Evolutionary conservation across 2,329 filamentous ascomycete genomes (phyloP), one percentile per base, ranked within the genome.

Genomic region (Ophiostoma sp.): DNA sequence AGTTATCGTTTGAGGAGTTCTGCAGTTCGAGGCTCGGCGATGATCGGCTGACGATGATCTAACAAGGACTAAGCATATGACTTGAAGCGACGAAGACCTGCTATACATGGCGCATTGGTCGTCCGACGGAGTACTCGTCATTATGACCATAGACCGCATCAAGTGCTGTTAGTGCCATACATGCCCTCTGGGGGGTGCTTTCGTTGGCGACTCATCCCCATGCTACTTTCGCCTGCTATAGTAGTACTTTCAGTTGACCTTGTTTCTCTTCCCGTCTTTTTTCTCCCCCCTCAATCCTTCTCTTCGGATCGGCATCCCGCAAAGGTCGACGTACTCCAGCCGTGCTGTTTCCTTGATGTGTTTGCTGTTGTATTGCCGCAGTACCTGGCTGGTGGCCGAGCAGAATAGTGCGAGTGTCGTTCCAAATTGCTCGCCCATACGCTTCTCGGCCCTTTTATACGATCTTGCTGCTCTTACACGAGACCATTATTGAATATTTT

Each of bases 241-340:
- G 27, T 44, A 14, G 55, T 12, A 38, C 27, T n/a, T 7, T 58
- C n/a, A 27, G 18, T 55, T 55, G 27, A 55, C 49, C 49, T 55
- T 55, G 49, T 12, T 55, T 55, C n/a, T 60, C 11, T 60, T 60
- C 55, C 49, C 55, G 55, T 36, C 55, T 5, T 38, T 60, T 55
- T n/a, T 55, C 49, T n/a, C 49, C 11, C 49, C 49, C 49, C 49
- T 38, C 55, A 60, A 60, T 40, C 55, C 55, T 38, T 5, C 55
- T 60, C 55, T 5, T 38, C 27, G 27, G 27, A 60, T 38, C 12
- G 55, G 55, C 55, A 60, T 60, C 8, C 12, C 27, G 27, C 55
- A 60, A 6, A 2, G n/a, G 55, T 12, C 12, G 38, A 38, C 6
- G 14, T 27, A 58, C 55, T 12, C 55, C 36, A 60, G 12, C 27